Evolutionary conservation across 176 grass and related monocot genomes (phyloP), one percentile per base, ranked within the genome.

Genomic region (Rhipidocladum racemiflorum): DNA sequence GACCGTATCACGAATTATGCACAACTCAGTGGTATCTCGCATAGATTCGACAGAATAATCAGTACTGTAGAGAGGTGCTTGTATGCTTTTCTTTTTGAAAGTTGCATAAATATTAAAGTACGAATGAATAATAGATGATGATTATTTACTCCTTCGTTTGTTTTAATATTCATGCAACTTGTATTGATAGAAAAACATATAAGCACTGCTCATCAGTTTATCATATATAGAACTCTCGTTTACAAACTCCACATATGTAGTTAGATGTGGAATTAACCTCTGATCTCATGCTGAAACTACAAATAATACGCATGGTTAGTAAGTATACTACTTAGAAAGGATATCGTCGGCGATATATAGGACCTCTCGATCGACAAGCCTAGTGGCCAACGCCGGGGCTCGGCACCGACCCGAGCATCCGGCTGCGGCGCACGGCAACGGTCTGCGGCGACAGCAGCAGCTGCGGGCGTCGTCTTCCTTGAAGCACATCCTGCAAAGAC

Each of bases 361-460:
- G n/a, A 12, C 24, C n/a, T 11, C 55, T 57, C 55, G n/a, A 24
- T 25, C n/a, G 57, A 61, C 13, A 15, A 29, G 59, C 59, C 86
- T 91, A 91, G 68, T 91, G 90, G 60, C 90, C 90, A 8, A 88
- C 82, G 78, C 90, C 90, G 48, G 90, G 86, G 78, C 90, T 91
- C 0, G 90, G 90, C 72, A 91, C 90, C 49, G 90, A 91, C 9
- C 78, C 90, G 40, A 91, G 76, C 82, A 88, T 50, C 76, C 89
- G 49, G 51, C 71, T 71, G 62, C 65, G 40, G 44, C 43, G 27
- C 6, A 1, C n/a, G 21, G 17, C 27, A 5, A 49, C 60, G 81
- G 60, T 0, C 54, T 61, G 35, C 12, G 62, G 61, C 25, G 70
- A 32, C 17, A 39, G 42, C 9, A 0, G 56, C 84, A 9, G 48